Conservation (phyloP, 106 monocot genomes). For the Dioscorea zingiberensis region DNA sequence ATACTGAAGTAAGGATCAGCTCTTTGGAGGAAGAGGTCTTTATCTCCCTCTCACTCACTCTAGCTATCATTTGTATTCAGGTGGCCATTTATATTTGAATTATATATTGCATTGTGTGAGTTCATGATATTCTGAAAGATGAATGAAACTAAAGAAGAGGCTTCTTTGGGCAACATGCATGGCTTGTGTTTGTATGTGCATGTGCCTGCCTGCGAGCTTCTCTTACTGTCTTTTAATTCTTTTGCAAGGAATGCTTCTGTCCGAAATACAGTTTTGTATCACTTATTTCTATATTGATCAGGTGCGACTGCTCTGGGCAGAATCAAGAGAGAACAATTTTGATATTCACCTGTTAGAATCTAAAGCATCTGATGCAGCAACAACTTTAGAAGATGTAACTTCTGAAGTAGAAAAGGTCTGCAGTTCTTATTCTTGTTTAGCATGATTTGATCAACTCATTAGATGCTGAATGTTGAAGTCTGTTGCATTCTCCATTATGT, state of each 20-base stretch:
- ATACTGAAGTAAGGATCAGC: constrained; percentile 22
- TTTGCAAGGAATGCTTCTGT: not conserved
- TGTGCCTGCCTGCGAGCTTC: not conserved
- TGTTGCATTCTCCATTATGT: not conserved
- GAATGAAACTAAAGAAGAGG: too few relatives aligned
- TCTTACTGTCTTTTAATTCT: not conserved
- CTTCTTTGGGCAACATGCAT: not conserved
- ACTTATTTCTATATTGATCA: not conserved
- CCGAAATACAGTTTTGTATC: too few relatives aligned
- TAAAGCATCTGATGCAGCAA: constrained; percentile 35
- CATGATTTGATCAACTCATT: too few relatives aligned
- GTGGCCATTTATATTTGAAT: too few relatives aligned
- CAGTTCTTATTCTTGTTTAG: not conserved
- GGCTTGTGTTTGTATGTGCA: not conserved
- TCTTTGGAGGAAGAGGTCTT: constrained; percentile 56
- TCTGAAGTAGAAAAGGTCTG: constrained; percentile 58
- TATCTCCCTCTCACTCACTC: constrained; percentile 11
- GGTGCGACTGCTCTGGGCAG: constrained; percentile 56
- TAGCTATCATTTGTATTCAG: too few relatives aligned
- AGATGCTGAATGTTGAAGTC: too few relatives aligned
- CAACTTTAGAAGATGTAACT: constrained; percentile 42
- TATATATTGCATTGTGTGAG: too few relatives aligned
- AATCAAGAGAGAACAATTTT: constrained; percentile 62
- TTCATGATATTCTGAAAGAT: too few relatives aligned
- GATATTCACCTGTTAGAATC: constrained; percentile 49